Percentiles rank a stretch among this genome's conserved stretches.
Evolutionary conservation across 106 monocot genomes (phyloP).

Genomic region (Apostasia shenzhenica): DNA sequence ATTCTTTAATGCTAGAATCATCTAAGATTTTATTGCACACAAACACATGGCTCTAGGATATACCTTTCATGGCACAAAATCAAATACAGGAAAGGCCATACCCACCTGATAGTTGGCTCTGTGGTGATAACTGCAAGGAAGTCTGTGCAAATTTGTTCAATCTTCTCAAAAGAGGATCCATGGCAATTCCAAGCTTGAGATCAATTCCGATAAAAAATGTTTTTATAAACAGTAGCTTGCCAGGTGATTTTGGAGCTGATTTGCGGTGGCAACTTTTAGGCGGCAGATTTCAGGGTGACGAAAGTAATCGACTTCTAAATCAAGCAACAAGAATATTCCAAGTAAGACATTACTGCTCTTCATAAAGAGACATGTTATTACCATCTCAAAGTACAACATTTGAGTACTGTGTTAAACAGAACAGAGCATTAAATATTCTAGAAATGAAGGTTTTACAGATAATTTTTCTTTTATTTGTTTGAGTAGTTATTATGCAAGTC

Average conservation of each 20-base stretch:
- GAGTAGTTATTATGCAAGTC: too few relatives aligned
- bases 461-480: too few relatives aligned
- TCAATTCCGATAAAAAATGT: not conserved
- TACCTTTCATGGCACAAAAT: not conserved
- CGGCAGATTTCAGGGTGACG: constrained; percentile 2
- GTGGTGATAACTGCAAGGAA: not conserved
- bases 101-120: not conserved
- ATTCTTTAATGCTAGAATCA: not conserved
- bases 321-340: not conserved
- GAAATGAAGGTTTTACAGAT: too few relatives aligned
- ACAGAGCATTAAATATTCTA: too few relatives aligned
- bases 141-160: not conserved
- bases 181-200: not conserved
- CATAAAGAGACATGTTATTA: too few relatives aligned
- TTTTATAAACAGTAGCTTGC: not conserved
- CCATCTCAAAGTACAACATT: too few relatives aligned
- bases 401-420: too few relatives aligned
- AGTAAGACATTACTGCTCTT: not conserved
- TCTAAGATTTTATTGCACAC: not conserved
- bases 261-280: not conserved
- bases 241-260: not conserved
- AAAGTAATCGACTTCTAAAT: not conserved
- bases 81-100: not conserved
- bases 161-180: not conserved
- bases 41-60: not conserved